phyloP scores from a whole-genome alignment of 169 alveolate genomes.

The Plasmodium falciparum region DNA sequence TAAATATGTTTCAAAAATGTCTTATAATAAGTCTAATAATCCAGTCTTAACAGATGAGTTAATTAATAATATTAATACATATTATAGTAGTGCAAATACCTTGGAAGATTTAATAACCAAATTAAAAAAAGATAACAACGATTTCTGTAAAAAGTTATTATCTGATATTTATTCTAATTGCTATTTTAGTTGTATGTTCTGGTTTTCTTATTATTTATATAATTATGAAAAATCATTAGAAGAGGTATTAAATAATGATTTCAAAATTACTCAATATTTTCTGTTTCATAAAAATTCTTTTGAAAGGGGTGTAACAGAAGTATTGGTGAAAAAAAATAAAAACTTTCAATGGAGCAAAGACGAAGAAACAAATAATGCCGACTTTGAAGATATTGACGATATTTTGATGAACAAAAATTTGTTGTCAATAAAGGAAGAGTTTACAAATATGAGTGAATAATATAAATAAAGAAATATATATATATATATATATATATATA shows the following conservation, averaged over 20 bases:
- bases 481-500: no score
- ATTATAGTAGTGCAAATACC: conserved; percentile 28
- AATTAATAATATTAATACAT: conserved; percentile 39
- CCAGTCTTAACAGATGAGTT: conserved; percentile 45
- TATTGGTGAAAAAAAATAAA: conserved; percentile 66
- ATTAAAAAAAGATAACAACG: conserved; percentile 35
- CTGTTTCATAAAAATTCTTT: conserved; percentile 47
- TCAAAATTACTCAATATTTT: conserved; percentile 52
- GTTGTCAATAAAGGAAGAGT: conserved; percentile 54
- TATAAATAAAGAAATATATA: no score
- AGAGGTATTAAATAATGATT: conserved; percentile 62
- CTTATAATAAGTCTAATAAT: conserved; percentile 7
- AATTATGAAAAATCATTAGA: conserved; percentile 51
- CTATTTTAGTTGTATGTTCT: conserved; percentile 30
- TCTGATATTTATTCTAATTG: conserved; percentile 31
- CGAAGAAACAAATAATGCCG: conserved; percentile 1
- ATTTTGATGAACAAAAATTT: conserved; percentile 32
- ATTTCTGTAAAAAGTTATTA: conserved; percentile 28
- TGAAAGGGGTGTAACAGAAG: conserved; percentile 70
- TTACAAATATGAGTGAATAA: conserved; percentile 3
- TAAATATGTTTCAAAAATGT: conserved; percentile 2
- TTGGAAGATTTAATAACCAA: conserved; percentile 36
- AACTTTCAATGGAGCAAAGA: conserved; percentile 41
- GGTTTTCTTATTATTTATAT: conserved; percentile 64
- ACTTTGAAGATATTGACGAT: conserved; percentile 32